Percentiles rank a stretch among this genome's conserved stretches.
These are phyloP conservation scores for Lentinula aciculospora DNA, from an alignment of 768 basidiomycete genomes.

Conservation along the genomic window DNA sequence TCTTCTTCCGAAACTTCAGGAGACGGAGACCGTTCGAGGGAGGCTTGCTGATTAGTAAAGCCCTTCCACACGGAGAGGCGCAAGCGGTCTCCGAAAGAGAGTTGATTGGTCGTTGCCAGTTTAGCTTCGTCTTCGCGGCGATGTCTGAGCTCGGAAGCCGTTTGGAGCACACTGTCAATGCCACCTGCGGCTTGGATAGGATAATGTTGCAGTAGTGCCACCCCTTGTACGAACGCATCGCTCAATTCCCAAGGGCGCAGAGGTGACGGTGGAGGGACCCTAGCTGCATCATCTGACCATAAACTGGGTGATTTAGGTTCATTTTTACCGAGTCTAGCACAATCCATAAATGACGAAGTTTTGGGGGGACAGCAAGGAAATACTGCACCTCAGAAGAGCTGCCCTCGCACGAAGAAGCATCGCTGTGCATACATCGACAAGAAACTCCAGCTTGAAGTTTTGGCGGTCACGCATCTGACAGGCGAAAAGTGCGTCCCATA, in stretches of 20 bases:
- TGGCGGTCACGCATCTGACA: constrained; percentile 50
- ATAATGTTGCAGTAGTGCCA: constrained; percentile 59
- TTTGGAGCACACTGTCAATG: constrained; percentile 65
- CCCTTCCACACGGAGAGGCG: constrained; percentile 64
- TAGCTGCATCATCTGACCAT: constrained; percentile 44
- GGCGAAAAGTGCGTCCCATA: constrained; percentile 74
- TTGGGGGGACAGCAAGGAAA: not conserved
- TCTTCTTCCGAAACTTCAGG: constrained; percentile 28
- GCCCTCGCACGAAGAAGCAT: constrained; percentile 59
- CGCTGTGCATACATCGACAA: constrained; percentile 65
- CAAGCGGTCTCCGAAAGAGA: constrained; percentile 50
- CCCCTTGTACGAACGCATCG: constrained; percentile 63
- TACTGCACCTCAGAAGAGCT: constrained; percentile 52
- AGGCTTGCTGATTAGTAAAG: constrained; percentile 47
- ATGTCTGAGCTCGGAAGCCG: constrained; percentile 52
- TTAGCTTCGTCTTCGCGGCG: constrained; percentile 39
- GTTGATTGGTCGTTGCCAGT: constrained; percentile 23
- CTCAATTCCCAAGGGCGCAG: constrained; percentile 45
- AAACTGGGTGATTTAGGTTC: constrained; percentile 37
- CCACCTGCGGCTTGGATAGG: constrained; percentile 64
- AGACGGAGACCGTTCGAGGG: constrained; percentile 28
- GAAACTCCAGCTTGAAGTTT: constrained; percentile 59
- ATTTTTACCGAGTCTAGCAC: constrained; percentile 47
- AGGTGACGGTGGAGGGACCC: constrained; percentile 33
- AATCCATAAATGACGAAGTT: not conserved